Evolutionary conservation across 2,329 filamentous ascomycete species (phyloP).

Genomic region (Dichotomopilus funicola): DNA sequence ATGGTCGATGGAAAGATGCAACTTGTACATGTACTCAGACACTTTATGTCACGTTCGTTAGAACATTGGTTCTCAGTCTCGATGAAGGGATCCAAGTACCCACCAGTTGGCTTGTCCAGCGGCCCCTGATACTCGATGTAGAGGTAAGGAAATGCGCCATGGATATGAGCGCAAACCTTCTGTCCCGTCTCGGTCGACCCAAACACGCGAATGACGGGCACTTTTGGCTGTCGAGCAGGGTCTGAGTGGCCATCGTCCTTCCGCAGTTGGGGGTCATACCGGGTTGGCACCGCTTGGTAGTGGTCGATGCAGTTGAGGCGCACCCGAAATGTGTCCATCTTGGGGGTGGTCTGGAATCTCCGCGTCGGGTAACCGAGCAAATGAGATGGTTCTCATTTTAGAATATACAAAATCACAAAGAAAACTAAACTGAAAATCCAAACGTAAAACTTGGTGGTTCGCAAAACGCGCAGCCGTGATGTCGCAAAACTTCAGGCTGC

Average conservation of each 20-base stretch:
- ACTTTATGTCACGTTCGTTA: slow-evolving; percentile 41
- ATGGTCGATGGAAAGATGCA: slow-evolving; percentile 86
- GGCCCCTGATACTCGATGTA: slow-evolving; percentile 78
- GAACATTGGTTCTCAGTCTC: neutral
- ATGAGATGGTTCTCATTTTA: slow-evolving; percentile 4
- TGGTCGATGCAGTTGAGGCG: slow-evolving; percentile 94
- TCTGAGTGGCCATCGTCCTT: slow-evolving; percentile 55
- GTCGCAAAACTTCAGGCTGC: neutral
- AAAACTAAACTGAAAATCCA: neutral
- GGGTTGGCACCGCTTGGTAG: slow-evolving; percentile 75
- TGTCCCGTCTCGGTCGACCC: slow-evolving; percentile 91
- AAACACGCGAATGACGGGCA: slow-evolving; percentile 86
- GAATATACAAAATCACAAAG: neutral
- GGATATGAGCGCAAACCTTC: slow-evolving; percentile 92
- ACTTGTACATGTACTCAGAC: slow-evolving; percentile 63
- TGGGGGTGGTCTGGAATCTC: slow-evolving; percentile 13
- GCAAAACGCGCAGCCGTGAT: neutral
- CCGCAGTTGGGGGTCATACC: slow-evolving; percentile 73
- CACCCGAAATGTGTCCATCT: slow-evolving; percentile 72
- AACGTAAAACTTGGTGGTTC: neutral
- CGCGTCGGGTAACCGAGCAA: neutral
- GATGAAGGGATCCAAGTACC: slow-evolving; percentile 22
- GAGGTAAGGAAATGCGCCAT: slow-evolving; percentile 93
- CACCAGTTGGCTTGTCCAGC: slow-evolving; percentile 61
- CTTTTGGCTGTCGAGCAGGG: slow-evolving; percentile 58